A percentile compares a stretch with the other conserved stretches of the same genome.
phyloP scores from a whole-genome alignment of 768 basidiomycete species.

The Pleurotus salmoneostramineus region DNA sequence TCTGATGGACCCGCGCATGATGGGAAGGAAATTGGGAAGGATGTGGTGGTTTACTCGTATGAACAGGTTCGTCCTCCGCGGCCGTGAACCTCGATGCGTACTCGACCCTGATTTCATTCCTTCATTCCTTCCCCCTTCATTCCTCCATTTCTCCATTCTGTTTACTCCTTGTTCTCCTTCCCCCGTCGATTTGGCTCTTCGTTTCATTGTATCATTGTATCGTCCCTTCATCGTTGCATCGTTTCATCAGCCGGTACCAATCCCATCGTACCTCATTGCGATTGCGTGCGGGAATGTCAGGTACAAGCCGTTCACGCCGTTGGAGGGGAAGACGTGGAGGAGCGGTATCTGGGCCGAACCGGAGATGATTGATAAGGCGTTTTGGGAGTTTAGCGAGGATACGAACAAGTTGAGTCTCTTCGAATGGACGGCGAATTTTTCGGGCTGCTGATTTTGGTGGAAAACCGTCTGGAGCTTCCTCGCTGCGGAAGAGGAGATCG shows the following conservation, averaged over 20 bases:
- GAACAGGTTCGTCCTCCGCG: constrained; percentile 38
- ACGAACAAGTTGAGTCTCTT: constrained; percentile 68
- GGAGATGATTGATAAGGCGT: constrained; percentile 67
- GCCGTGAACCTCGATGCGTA: neutral
- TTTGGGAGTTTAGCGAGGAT: constrained; percentile 88
- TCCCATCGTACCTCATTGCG: constrained; percentile 91
- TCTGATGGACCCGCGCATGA: constrained; percentile 66
- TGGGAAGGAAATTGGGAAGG: constrained; percentile 71
- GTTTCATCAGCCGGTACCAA: constrained; percentile 53
- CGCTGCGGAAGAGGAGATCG: constrained; percentile 68
- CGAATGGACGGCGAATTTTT: too few relatives aligned
- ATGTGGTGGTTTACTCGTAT: constrained; percentile 71
- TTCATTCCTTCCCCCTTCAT: too few relatives aligned
- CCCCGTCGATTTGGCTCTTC: too few relatives aligned
- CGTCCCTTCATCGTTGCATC: neutral
- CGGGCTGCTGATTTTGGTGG: too few relatives aligned
- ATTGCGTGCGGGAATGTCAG: constrained; percentile 82
- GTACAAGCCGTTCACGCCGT: constrained; percentile 61
- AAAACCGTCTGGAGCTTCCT: constrained; percentile 53
- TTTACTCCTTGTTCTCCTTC: too few relatives aligned
- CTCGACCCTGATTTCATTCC: neutral
- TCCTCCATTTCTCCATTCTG: too few relatives aligned
- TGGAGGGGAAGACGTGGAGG: constrained; percentile 68
- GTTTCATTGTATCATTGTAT: too few relatives aligned
- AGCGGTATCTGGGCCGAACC: constrained; percentile 93